Base-by-base conservation (phyloP, 768 basidiomycete genomes). In the Lactarius psammicola region DNA sequence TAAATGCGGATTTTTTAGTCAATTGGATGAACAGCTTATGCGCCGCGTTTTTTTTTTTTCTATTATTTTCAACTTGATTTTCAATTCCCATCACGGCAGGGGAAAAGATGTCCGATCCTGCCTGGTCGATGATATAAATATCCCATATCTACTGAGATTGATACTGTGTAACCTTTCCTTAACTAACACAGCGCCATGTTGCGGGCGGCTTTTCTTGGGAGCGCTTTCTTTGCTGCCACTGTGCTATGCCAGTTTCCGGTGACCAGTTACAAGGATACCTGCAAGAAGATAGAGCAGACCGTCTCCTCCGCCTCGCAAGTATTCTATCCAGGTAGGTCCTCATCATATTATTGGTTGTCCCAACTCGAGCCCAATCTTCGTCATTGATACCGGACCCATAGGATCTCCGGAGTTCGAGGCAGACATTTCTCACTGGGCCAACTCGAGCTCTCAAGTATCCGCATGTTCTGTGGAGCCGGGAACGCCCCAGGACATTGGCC, bases 401-500 rank as follows among this genome's bases (percentile, higher is more conserved):
- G 69, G 57, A 6, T 59, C 67, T 2, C 20, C 28, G 11, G 17
- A 58, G 11, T 70, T 62, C 38, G 23, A 9, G 2, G 23, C 44
- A 6, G 68, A 67, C 40, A 66, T 63, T 20, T 42, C 49, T 34
- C 70, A 70, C 49, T 69, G 65, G 70, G 59, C 63, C 9, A 49
- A 60, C 7, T 63, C 70, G 7, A 70, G 69, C 54, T 62, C 62
- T 11, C 61, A 69, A 40, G 54, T 60, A 6, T 40, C 70, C 13
- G 54, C 56, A 6, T 71, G 70, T 42, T 67, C 68, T 8, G 70
- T 71, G 8, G 66, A 68, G 23, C 64, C 70, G 1, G 70, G 64
- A 9, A 68, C 66, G 0, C 58, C 69, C 0, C 44, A 44, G 13
- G 70, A 71, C 31, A 61, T 71, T 23, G 66, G 66, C 15, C 13